Conservation (phyloP, 352 stramenopile genomes). For the Globisporangium acanthophoron region DNA sequence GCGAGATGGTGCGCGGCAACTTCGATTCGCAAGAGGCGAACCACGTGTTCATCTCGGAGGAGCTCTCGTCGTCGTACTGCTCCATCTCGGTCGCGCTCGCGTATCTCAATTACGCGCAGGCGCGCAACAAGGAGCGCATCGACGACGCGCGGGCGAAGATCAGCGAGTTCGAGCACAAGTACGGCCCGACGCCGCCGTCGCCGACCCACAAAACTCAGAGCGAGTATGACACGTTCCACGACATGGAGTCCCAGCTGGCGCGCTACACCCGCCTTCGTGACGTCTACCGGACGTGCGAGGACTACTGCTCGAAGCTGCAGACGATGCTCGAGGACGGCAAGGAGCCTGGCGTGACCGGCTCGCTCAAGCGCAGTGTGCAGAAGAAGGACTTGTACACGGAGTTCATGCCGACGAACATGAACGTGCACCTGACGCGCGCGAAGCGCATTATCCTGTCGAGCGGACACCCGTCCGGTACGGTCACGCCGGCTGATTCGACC, state of each 20-base stretch:
- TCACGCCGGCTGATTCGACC: constrained; percentile 22
- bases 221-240: constrained; percentile 30
- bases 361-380: constrained; percentile 78
- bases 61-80: constrained; percentile 75
- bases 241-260: constrained; percentile 46
- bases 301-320: constrained; percentile 61
- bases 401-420: constrained; percentile 87
- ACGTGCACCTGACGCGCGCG: constrained; percentile 74
- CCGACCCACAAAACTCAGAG: constrained; percentile 18
- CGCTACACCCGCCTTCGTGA: constrained; percentile 59
- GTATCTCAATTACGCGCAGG: constrained; percentile 71
- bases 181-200: constrained; percentile 24
- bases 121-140: constrained; percentile 58
- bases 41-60: constrained; percentile 78
- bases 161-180: constrained; percentile 54
- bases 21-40: constrained; percentile 42
- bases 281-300: constrained; percentile 61
- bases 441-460: constrained; percentile 47
- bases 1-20: constrained; percentile 54
- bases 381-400: constrained; percentile 82
- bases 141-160: constrained; percentile 47
- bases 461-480: constrained; percentile 5
- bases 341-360: constrained; percentile 78
- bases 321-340: constrained; percentile 68
- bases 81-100: constrained; percentile 79